Evolutionary conservation across 306 rosid species (phyloP).

Genomic region (Pyrus betulifolia): DNA sequence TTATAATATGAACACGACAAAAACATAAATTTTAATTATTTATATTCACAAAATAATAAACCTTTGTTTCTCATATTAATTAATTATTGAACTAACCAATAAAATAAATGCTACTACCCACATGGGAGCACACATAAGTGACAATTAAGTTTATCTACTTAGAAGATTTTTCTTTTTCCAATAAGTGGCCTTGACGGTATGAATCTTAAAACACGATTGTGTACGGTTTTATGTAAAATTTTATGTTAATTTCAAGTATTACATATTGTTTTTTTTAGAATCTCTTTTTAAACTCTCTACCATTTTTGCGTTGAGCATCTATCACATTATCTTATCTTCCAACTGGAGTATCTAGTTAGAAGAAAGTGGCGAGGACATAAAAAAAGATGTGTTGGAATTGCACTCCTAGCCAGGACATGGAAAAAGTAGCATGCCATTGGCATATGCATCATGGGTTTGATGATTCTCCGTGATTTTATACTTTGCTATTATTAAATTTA

Average conservation of each 20-base stretch:
- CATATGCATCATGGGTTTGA: conserved; percentile 28
- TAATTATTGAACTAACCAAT: not conserved
- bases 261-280: too few relatives aligned
- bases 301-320: too few relatives aligned
- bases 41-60: conserved; percentile 11
- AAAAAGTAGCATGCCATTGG: conserved; percentile 20
- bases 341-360: too few relatives aligned
- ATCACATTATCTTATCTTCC: too few relatives aligned
- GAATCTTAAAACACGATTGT: too few relatives aligned
- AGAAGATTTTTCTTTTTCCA: not conserved
- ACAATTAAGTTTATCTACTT: not conserved
- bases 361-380: too few relatives aligned
- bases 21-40: conserved; percentile 9
- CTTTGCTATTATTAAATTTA: conserved; percentile 13
- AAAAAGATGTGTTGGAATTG: not conserved
- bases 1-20: conserved; percentile 6
- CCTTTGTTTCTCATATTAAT: not conserved
- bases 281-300: too few relatives aligned
- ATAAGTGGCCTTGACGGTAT: too few relatives aligned
- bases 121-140: conserved; percentile 16
- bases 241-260: too few relatives aligned
- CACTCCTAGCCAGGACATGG: too few relatives aligned
- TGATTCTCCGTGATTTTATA: not conserved
- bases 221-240: too few relatives aligned
- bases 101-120: conserved; percentile 7